phyloP scores from a whole-genome alignment of 83 land plant genomes.

The Thuja plicata region DNA sequence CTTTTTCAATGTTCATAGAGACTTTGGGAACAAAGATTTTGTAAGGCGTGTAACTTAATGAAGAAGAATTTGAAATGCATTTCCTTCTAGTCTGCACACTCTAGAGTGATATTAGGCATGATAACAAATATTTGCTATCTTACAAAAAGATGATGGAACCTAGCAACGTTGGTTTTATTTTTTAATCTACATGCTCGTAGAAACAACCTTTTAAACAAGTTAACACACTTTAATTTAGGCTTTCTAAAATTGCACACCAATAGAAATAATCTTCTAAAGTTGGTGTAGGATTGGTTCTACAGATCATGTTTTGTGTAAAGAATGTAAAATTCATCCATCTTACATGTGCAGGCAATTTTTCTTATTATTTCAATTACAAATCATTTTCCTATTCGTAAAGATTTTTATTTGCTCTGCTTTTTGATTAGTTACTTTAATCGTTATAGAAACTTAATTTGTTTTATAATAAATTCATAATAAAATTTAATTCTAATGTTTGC shows the following conservation, averaged over 20 bases:
- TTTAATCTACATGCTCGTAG: neutral
- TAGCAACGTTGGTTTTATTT: neutral
- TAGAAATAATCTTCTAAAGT: neutral
- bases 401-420: neutral
- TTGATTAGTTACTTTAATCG: neutral
- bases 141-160: neutral
- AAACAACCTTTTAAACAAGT: neutral
- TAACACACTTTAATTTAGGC: neutral
- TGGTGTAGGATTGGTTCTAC: neutral
- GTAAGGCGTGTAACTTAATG: neutral
- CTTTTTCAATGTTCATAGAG: neutral
- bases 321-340: neutral
- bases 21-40: neutral
- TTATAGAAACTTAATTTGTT: too few relatives aligned
- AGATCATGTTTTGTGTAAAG: neutral
- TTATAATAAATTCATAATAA: too few relatives aligned
- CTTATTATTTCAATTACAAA: neutral
- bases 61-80: neutral
- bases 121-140: neutral
- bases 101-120: neutral
- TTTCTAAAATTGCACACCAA: neutral
- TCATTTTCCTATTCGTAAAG: neutral
- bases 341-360: neutral
- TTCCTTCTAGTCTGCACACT: neutral
- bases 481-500: neutral